These are phyloP conservation scores for Solanum dulcamara DNA, from an alignment of 257 asterid species.

Conservation along the genomic window DNA sequence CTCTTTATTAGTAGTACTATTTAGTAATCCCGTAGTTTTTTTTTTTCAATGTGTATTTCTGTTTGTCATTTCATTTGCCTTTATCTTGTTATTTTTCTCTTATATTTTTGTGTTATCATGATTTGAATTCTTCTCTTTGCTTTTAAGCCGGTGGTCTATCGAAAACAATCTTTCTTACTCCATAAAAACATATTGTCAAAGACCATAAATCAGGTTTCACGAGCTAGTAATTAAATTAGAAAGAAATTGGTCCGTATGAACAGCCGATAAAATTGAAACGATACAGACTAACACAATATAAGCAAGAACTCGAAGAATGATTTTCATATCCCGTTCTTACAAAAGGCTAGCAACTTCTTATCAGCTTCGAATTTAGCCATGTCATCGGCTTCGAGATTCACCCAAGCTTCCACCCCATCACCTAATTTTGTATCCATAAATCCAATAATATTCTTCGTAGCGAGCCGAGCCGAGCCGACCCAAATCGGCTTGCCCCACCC, in stretches of 20 bases:
- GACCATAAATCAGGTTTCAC: too few relatives aligned
- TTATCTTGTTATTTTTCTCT: too few relatives aligned
- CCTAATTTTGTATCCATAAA: slow-evolving; percentile 10
- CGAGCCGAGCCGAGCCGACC: background rate
- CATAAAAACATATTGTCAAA: too few relatives aligned
- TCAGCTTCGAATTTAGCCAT: slow-evolving; percentile 34
- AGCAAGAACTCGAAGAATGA: background rate
- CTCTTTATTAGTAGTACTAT: too few relatives aligned
- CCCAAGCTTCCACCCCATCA: slow-evolving; percentile 37
- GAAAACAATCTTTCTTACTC: too few relatives aligned
- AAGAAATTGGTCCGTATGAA: background rate
- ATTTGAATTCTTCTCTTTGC: too few relatives aligned
- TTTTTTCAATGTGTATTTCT: too few relatives aligned
- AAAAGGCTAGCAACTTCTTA: slow-evolving; percentile 7
- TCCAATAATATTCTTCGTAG: background rate
- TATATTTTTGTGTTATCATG: too few relatives aligned
- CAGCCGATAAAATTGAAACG: background rate
- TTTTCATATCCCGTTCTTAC: background rate
- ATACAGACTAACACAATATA: background rate
- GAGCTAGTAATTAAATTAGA: too few relatives aligned
- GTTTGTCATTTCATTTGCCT: too few relatives aligned
- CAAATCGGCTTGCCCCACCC: background rate
- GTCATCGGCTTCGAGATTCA: slow-evolving; percentile 18
- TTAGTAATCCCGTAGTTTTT: too few relatives aligned
- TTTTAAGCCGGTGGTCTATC: too few relatives aligned